Conservation (phyloP, 2,329 filamentous ascomycete genomes). For the Cryphonectria parasitica region DNA sequence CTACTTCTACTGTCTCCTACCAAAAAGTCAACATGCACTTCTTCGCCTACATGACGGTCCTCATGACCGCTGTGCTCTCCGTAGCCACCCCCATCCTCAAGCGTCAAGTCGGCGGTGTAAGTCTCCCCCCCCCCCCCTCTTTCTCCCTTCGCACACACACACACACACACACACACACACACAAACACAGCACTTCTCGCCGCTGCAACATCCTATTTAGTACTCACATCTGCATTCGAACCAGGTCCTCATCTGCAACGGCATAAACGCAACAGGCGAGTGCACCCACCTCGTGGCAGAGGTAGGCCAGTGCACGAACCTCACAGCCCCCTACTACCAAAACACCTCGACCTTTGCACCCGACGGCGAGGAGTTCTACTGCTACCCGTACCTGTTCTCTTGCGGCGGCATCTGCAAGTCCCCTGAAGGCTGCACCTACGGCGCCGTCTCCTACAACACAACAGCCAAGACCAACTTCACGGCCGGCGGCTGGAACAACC, state of each 20-base stretch:
- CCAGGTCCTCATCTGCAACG: constrained; percentile 57
- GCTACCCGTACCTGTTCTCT: constrained; percentile 47
- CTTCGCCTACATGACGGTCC: constrained; percentile 13
- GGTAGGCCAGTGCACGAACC: constrained; percentile 50
- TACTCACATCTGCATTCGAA: background rate
- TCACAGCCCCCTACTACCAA: constrained; percentile 44
- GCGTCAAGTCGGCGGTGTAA: constrained; percentile 52
- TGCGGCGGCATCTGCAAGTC: constrained; percentile 53
- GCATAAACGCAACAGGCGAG: constrained; percentile 51
- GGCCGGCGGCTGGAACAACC: constrained; percentile 47
- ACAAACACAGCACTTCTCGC: background rate
- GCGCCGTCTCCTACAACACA: constrained; percentile 50
- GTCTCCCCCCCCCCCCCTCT: constrained; percentile 32
- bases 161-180: background rate
- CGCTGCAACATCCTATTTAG: too few relatives aligned
- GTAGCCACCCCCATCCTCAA: constrained; percentile 40
- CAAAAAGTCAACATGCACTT: constrained; percentile 21
- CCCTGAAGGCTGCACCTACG: constrained; percentile 57
- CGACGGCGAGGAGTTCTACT: constrained; percentile 53
- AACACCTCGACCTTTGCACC: constrained; percentile 56
- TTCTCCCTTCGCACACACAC: background rate
- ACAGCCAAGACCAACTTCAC: constrained; percentile 52
- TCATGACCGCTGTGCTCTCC: constrained; percentile 27
- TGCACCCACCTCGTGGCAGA: constrained; percentile 50
- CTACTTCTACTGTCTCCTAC: background rate